A percentile compares a stretch with the other conserved stretches of the same genome.
Evolutionary conservation across 2,329 filamentous ascomycete genomes (phyloP).

Genomic region (Nothopassalora personata): DNA sequence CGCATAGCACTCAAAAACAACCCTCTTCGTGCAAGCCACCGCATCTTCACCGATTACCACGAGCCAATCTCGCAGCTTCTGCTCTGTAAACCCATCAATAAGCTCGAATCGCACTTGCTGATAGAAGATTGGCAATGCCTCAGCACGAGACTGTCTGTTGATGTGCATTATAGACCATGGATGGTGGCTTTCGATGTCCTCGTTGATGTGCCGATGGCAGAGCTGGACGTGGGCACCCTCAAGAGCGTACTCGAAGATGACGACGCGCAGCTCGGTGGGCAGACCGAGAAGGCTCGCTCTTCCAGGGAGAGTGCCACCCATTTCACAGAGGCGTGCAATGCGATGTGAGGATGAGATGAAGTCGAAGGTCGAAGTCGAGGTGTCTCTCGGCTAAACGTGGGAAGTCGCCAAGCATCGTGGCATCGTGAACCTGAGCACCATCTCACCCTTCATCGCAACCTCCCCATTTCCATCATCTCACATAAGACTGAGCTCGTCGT

Average conservation of each 20-base stretch:
- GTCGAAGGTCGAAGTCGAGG: neutral
- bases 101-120: neutral
- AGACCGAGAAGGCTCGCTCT: neutral
- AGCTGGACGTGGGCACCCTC: neutral
- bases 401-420: too few relatives aligned
- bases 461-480: too few relatives aligned
- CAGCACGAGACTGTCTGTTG: neutral
- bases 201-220: neutral
- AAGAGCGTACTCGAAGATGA: slow-evolving; percentile 4
- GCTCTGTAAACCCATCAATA: neutral
- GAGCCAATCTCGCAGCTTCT: slow-evolving; percentile 2
- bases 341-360: neutral
- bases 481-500: too few relatives aligned
- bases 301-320: neutral
- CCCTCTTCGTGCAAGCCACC: neutral
- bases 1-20: neutral
- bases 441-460: too few relatives aligned
- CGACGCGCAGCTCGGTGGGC: neutral
- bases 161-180: slow-evolving; percentile 1
- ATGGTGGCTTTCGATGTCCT: neutral
- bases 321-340: neutral
- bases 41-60: neutral
- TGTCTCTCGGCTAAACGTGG: too few relatives aligned
- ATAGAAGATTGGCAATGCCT: neutral
- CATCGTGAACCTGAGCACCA: too few relatives aligned